Percentiles rank a stretch among this genome's conserved stretches.
Evolutionary conservation across 306 rosid species (phyloP).

Genomic region (Pyrus pyrifolia): DNA sequence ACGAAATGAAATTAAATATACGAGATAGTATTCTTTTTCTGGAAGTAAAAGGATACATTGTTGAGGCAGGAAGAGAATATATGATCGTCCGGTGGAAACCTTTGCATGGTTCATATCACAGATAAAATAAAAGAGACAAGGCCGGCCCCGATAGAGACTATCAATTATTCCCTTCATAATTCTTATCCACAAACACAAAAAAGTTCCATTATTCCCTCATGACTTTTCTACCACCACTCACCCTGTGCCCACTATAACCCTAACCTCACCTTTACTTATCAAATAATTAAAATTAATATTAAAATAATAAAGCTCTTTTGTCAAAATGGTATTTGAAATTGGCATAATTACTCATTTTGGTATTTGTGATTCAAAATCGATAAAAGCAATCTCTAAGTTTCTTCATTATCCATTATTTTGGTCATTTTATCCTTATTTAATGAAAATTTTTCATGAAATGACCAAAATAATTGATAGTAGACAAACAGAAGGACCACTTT

Average conservation of each 20-base stretch:
- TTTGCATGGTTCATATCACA: too few relatives aligned
- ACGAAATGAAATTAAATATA: not conserved
- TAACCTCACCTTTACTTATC: not conserved
- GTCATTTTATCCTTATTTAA: too few relatives aligned
- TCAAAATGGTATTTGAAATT: too few relatives aligned
- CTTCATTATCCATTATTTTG: too few relatives aligned
- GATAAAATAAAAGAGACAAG: not conserved
- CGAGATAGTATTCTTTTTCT: not conserved
- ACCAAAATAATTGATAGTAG: too few relatives aligned
- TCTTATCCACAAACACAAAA: not conserved
- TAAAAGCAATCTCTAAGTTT: too few relatives aligned
- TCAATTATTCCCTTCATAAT: not conserved
- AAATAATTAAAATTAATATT: not conserved
- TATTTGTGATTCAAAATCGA: rapidly evolving
- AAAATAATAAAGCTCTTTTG: not conserved
- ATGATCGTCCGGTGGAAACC: too few relatives aligned
- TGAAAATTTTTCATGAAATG: rapidly evolving
- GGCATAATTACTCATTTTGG: rapidly evolving
- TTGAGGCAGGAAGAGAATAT: too few relatives aligned
- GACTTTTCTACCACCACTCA: not conserved
- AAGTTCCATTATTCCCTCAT: not conserved
- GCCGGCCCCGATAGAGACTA: not conserved
- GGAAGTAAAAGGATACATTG: not conserved
- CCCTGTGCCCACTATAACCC: not conserved
- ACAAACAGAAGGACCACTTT: too few relatives aligned